A percentile compares a stretch with the other conserved stretches of the same genome.
Conservation (phyloP, 1,284 basidiomycete species). For the Ustilago trichophora region DNA sequence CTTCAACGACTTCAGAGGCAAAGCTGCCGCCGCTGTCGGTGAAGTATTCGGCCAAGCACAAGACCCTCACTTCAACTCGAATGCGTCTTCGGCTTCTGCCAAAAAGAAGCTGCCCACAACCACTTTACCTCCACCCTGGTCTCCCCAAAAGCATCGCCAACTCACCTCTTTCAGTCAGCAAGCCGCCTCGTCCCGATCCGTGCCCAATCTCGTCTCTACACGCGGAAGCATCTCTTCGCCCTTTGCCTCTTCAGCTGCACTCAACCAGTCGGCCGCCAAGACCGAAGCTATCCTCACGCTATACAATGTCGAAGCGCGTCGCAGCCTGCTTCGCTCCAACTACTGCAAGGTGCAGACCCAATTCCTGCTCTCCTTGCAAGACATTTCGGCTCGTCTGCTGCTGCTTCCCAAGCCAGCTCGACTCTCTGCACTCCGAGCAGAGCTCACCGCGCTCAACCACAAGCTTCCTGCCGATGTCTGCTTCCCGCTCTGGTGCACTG, state of each 20-base stretch:
- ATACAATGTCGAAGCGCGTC: constrained; percentile 51
- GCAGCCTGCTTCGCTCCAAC: constrained; percentile 61
- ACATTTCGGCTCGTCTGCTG: constrained; percentile 89
- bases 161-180: constrained; percentile 27
- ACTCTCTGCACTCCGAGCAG: constrained; percentile 91
- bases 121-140: constrained; percentile 25
- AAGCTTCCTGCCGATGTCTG: constrained; percentile 88
- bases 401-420: constrained; percentile 93
- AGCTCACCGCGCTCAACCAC: constrained; percentile 94
- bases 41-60: constrained; percentile 45
- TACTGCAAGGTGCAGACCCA: constrained; percentile 91
- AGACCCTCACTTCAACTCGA: constrained; percentile 4
- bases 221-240: constrained; percentile 70
- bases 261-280: constrained; percentile 68
- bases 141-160: constrained; percentile 38
- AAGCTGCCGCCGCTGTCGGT: constrained; percentile 54
- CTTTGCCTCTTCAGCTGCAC: constrained; percentile 67
- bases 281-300: constrained; percentile 51
- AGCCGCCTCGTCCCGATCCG: constrained; percentile 40
- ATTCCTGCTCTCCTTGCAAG: constrained; percentile 87
- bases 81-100: background rate
- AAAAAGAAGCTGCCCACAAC: constrained; percentile 12
- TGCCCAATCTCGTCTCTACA: constrained; percentile 68
- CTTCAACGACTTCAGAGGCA: constrained; percentile 53
- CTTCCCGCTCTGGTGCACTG: constrained; percentile 91